phyloP scores from a whole-genome alignment of 1,284 basidiomycete species.

The Pascua guehoae region DNA sequence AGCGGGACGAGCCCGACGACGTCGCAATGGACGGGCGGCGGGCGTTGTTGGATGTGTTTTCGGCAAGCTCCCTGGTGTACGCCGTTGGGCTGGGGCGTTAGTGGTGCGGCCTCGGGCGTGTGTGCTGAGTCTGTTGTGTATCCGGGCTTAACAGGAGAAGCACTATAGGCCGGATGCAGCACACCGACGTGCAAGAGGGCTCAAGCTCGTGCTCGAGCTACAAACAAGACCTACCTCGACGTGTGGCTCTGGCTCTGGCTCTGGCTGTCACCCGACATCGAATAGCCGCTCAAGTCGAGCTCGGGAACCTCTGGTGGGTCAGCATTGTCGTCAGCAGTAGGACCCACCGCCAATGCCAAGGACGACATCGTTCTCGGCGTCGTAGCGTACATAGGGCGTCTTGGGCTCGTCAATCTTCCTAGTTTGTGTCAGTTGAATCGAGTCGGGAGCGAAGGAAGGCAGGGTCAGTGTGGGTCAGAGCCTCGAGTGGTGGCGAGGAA shows the following conservation, averaged over 20 bases:
- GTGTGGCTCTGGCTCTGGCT: background rate
- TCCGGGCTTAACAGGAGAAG: too few relatives aligned
- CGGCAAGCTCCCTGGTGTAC: constrained; percentile 2
- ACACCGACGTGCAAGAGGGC: background rate
- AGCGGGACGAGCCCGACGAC: constrained; percentile 69
- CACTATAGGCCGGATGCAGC: background rate
- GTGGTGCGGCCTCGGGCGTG: background rate
- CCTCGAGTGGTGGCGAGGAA: too few relatives aligned
- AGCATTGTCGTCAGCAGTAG: background rate
- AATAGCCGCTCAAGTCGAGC: constrained; percentile 34
- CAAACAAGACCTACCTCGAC: background rate
- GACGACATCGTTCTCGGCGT: constrained; percentile 74
- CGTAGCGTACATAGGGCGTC: constrained; percentile 90
- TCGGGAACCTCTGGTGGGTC: constrained; percentile 56
- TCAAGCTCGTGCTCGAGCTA: background rate
- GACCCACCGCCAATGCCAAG: constrained; percentile 58
- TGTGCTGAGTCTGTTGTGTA: background rate
- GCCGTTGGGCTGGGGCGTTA: constrained; percentile 3
- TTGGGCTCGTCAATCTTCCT: constrained; percentile 90
- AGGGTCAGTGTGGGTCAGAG: background rate
- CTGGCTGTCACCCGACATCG: constrained; percentile 5
- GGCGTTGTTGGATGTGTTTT: constrained; percentile 21
- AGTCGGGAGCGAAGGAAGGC: background rate
- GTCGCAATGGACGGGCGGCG: constrained; percentile 57
- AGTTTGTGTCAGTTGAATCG: background rate